Percentiles rank a stretch among this genome's conserved stretches.
These are phyloP conservation scores for Lepidium sativum DNA, from an alignment of 345 rosid species.

Conservation along the genomic window DNA sequence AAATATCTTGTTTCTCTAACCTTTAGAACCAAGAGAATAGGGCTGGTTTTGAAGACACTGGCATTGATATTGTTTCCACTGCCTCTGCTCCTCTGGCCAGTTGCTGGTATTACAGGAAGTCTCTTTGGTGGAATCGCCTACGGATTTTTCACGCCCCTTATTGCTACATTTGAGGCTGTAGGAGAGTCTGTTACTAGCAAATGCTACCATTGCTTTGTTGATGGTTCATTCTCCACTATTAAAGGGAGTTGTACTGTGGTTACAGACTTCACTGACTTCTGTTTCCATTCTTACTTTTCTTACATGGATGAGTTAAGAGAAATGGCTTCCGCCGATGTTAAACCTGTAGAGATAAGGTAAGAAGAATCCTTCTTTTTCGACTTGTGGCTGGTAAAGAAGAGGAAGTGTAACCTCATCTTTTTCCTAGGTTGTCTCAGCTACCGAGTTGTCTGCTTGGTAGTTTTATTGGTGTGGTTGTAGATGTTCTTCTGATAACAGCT, in stretches of 20 bases:
- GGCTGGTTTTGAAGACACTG: constrained; percentile 58
- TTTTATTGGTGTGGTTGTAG: constrained; percentile 55
- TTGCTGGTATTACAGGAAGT: constrained; percentile 56
- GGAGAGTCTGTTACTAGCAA: constrained; percentile 56
- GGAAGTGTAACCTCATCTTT: background rate
- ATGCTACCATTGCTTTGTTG: constrained; percentile 62
- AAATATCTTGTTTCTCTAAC: background rate
- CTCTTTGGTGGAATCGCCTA: constrained; percentile 68
- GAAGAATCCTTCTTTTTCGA: constrained; percentile 3
- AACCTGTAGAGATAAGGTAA: constrained; percentile 57
- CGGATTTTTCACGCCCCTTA: constrained; percentile 61
- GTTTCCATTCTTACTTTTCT: constrained; percentile 87
- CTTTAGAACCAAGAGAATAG: constrained; percentile 61
- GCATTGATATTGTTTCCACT: constrained; percentile 45
- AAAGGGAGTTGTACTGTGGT: constrained; percentile 65
- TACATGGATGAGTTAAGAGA: constrained; percentile 79
- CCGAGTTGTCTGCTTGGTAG: constrained; percentile 61
- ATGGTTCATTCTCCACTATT: constrained; percentile 58
- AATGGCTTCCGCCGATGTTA: constrained; percentile 38
- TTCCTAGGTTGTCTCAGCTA: constrained; percentile 46
- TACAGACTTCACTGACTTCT: constrained; percentile 66
- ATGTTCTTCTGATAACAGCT: constrained; percentile 44
- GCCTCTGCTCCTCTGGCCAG: constrained; percentile 68
- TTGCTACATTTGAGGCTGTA: constrained; percentile 72
- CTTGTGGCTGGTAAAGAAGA: background rate